Evolutionary conservation across 768 basidiomycete species (phyloP).

Genomic region (Suillus fuscotomentosus): DNA sequence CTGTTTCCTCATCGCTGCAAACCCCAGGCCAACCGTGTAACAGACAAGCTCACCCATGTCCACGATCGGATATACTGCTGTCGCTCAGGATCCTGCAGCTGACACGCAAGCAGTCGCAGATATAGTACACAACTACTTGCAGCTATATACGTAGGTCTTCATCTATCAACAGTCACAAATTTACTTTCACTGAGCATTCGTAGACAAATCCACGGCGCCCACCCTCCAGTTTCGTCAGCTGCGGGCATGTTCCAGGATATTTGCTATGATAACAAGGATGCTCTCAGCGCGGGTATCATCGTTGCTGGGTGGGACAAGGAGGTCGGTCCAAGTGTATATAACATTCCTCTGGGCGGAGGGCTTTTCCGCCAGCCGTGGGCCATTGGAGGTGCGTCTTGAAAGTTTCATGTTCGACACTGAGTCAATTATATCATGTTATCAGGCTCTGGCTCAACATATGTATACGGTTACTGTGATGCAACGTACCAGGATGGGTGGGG

Average conservation of each 20-base stretch:
- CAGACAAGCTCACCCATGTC: slow-evolving; percentile 94
- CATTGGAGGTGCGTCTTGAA: slow-evolving; percentile 73
- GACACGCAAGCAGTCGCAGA: slow-evolving; percentile 98
- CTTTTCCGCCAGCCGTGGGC: slow-evolving; percentile 98
- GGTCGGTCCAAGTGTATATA: slow-evolving; percentile 89
- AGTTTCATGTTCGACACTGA: not conserved
- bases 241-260: slow-evolving; percentile 82
- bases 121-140: slow-evolving; percentile 78
- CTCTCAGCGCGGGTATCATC: slow-evolving; percentile 89
- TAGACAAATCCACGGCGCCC: slow-evolving; percentile 57
- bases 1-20: slow-evolving; percentile 5
- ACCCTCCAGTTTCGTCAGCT: slow-evolving; percentile 79
- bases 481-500: slow-evolving; percentile 93
- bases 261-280: slow-evolving; percentile 94
- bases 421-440: not conserved
- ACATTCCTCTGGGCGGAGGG: slow-evolving; percentile 95
- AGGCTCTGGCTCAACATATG: slow-evolving; percentile 97
- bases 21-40: slow-evolving; percentile 90
- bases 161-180: not conserved
- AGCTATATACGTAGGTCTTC: slow-evolving; percentile 63
- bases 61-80: slow-evolving; percentile 99
- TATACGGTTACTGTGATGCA: slow-evolving; percentile 99
- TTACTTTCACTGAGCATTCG: not conserved
- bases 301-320: slow-evolving; percentile 98
- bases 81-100: slow-evolving; percentile 96